Evolutionary conservation across 192 early-diverging fungal species (phyloP), one percentile per base, ranked within the genome.

Genomic region (Physocladia obscura): DNA sequence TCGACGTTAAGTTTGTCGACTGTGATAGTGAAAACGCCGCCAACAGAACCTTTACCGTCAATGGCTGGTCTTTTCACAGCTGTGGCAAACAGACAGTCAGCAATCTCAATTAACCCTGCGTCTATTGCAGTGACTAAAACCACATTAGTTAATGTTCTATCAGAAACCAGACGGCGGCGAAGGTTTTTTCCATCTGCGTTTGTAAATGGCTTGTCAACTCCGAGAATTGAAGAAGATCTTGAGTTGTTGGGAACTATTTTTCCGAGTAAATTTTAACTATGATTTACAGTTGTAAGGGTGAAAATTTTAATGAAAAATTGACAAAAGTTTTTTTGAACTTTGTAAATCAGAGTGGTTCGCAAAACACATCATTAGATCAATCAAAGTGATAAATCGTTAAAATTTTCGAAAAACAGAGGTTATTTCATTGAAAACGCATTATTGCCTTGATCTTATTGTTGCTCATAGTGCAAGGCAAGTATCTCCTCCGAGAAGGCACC

Each of bases 401-500:
- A 52, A 52, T 21, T 21, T 52, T 26, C 21, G 29, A 52, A 21
- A 52, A 6, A 26, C 29, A 26, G 50, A 11, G 29, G 8, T 52
- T 21, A 26, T 52, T 52, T 52, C 0, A 52, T 52, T 52, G 6
- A 47, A 47, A 47, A 0, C 0, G 13, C n/a, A 21, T 47, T 21
- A 47, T n/a, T n/a, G n/a, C n/a, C 44, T 17, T 52, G 11, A 26
- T 27, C 11, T 26, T 52, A 0, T 11, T 17, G 11, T 30, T 58
- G 8, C 35, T 32, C n/a, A 35, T 76, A 78, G 54, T 81, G 79
- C 48, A 54, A 6, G 0, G 49, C 40, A 40, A 81, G 54, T 27
- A 83, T 75, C 44, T 77, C 74, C 56, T 79, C 59, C 47, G 82
- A 81, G 40, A 87, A 82, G 30, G 79, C n/a, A 36, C 69, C 73